Percentiles rank a stretch among this genome's conserved stretches.
Evolutionary conservation across 73 alveolate species (phyloP).

Genomic region (Paramecium octaurelia): DNA sequence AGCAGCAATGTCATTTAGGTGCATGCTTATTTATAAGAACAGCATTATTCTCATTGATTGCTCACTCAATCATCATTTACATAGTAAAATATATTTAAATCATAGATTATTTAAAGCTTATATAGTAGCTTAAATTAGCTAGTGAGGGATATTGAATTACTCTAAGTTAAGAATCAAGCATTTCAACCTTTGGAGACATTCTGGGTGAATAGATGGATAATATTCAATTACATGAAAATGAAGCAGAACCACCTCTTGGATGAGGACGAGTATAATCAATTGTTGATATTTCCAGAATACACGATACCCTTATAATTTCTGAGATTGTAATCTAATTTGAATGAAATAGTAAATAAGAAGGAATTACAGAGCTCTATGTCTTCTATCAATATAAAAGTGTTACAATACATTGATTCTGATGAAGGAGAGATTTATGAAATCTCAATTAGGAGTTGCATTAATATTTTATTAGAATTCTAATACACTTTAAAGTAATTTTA

Average conservation of each 20-base stretch:
- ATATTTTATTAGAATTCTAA: neutral
- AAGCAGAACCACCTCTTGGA: neutral
- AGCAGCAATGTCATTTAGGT: neutral
- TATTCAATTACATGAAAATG: neutral
- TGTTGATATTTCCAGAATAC: neutral
- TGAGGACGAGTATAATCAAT: neutral
- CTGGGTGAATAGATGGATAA: neutral
- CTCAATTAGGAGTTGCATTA: neutral
- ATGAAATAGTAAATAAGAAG: neutral
- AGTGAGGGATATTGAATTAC: neutral
- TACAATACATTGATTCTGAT: neutral
- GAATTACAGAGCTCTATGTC: neutral
- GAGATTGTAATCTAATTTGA: neutral
- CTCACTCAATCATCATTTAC: neutral
- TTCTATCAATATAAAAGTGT: neutral
- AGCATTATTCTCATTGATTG: neutral
- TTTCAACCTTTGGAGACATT: slow-evolving; percentile 37
- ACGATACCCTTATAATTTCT: neutral
- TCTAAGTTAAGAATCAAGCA: neutral
- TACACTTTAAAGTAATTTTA: neutral
- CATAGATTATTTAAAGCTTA: neutral
- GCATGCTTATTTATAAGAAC: neutral
- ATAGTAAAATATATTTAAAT: neutral
- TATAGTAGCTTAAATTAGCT: neutral
- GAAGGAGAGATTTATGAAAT: neutral